Conservation (phyloP, 139 green algal genomes). For the Tetratostichococcus sp. region DNA sequence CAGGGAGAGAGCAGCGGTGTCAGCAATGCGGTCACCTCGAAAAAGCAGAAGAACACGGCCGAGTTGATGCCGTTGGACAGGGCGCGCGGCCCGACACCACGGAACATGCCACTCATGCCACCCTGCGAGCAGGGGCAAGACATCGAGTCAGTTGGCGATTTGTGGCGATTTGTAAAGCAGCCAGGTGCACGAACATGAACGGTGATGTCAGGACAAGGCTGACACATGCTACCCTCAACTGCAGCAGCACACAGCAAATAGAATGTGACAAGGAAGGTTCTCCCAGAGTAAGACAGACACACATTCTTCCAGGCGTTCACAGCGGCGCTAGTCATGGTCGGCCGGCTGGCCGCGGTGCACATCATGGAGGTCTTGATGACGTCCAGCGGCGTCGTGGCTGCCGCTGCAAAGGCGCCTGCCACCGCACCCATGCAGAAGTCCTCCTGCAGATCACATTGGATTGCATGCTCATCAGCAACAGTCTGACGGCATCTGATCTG, state of each 20-base stretch:
- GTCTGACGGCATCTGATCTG: no score
- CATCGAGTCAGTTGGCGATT: no score
- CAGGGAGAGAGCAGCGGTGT: not conserved
- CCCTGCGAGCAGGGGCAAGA: not conserved
- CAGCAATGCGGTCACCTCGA: conserved; percentile 48
- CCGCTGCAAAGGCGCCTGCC: conserved; percentile 75
- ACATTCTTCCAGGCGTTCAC: conserved; percentile 1
- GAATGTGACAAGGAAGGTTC: not conserved
- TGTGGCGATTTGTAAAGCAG: no score
- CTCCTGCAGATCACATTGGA: conserved; percentile 28
- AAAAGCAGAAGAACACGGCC: conserved; percentile 91
- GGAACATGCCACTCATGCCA: conserved; percentile 30
- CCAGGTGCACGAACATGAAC: no score
- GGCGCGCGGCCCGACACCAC: conserved; percentile 70
- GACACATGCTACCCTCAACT: no score
- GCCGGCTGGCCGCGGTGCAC: conserved; percentile 61
- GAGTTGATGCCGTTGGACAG: conserved; percentile 86
- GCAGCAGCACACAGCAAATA: no score
- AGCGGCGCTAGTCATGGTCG: conserved; percentile 51
- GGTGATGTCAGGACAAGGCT: no score
- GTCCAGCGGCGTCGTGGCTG: conserved; percentile 87
- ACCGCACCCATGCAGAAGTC: conserved; percentile 80
- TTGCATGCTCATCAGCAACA: no score
- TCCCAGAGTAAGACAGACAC: not conserved
- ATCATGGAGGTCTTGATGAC: conserved; percentile 96